Evolutionary conservation across 164 flowering plant species (phyloP).

Genomic region (Liquidambar formosana): DNA sequence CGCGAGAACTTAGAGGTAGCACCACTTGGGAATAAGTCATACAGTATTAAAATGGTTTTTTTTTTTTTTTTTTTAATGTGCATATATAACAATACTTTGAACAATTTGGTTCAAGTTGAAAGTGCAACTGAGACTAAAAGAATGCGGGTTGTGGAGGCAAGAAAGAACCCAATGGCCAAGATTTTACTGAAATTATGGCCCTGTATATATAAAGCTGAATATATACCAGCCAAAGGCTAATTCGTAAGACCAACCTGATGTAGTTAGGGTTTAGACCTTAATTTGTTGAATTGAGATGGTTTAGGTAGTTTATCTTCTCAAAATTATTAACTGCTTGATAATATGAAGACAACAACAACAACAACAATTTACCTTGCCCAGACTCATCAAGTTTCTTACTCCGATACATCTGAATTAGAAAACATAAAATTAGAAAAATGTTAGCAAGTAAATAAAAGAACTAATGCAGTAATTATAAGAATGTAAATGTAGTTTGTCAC

Average conservation of each 20-base stretch:
- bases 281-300: neutral
- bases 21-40: too few relatives aligned
- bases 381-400: constrained; percentile 43
- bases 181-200: too few relatives aligned
- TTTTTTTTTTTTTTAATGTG: too few relatives aligned
- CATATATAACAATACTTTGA: too few relatives aligned
- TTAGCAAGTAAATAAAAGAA: neutral
- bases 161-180: too few relatives aligned
- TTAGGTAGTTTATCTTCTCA: neutral
- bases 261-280: neutral
- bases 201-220: neutral
- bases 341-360: too few relatives aligned
- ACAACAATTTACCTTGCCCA: constrained; percentile 36
- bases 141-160: too few relatives aligned
- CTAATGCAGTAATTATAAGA: neutral
- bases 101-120: neutral
- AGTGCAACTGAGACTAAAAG: neutral
- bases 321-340: too few relatives aligned
- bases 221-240: too few relatives aligned
- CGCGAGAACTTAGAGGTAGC: too few relatives aligned
- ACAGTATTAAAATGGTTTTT: too few relatives aligned
- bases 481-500: too few relatives aligned
- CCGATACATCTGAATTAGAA: constrained; percentile 42
- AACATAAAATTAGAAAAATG: neutral
- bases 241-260: neutral